Evolutionary conservation across 345 rosid species (phyloP), one percentile per base, ranked within the genome.

Genomic region (Acer negundo): DNA sequence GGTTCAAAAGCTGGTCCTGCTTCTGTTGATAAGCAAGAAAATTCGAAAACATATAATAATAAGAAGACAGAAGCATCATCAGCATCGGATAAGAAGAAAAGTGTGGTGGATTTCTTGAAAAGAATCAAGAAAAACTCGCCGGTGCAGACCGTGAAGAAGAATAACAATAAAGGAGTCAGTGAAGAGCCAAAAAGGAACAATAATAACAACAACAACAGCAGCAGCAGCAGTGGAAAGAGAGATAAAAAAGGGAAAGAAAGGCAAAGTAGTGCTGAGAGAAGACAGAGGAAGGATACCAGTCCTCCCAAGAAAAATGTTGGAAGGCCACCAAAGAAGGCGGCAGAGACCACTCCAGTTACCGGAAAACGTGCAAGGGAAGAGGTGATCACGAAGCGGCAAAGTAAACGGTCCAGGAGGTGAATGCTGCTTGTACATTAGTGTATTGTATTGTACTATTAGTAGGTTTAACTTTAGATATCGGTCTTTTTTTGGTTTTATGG

Each of bases 101-200:
- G 92, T 26, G 91, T 87, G 2, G 94, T 86, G 24, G 92, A 89
- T 83, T 93, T 91, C 88, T 83, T 91, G 81, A 87, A 90, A 78
- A 87, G 92, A 66, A 80, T 93, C 22, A 86, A 85, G 92, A 88
- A 87, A 55, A 90, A 85, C 76, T 83, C 88, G 20, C 86, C 90
- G 0, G 83, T 53, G 11, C 82, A 76, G 44, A 81, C 86, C 31
- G 70, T 81, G 2, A 85, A 86, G 78, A 86, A 82, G 64, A 86
- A 74, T 55, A 78, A 3, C 46, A 73, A 40, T n/a, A 61, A 79
- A 13, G 74, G 66, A 15, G 72, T 64, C 26, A 46, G 67, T 38
- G 78, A 64, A 81, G 82, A 78, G 46, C 70, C 74, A 78, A 79
- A 83, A 28, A 83, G 74, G 84, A 81, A 65, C 35, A 40, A 68